These are phyloP conservation scores for Bolboschoenus planiculmis DNA, from an alignment of 176 grass and related monocot genomes.

Conservation along the genomic window DNA sequence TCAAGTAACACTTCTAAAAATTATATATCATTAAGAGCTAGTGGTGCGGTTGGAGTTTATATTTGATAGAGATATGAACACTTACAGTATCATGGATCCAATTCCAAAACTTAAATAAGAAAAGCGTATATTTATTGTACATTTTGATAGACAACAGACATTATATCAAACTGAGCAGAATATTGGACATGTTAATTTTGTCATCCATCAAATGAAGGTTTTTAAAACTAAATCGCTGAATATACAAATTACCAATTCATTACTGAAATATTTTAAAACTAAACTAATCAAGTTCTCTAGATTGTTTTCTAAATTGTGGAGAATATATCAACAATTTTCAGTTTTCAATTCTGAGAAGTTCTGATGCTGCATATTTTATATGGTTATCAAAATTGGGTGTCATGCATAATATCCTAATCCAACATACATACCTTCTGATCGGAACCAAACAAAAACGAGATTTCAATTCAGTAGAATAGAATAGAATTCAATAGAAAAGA, in stretches of 20 bases:
- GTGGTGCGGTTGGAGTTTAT: background rate
- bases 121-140: background rate
- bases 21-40: background rate
- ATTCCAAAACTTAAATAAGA: background rate
- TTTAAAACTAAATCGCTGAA: background rate
- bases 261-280: background rate
- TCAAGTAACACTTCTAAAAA: background rate
- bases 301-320: background rate
- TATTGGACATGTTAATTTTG: background rate
- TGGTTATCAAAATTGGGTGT: background rate
- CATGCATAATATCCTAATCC: background rate
- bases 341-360: background rate
- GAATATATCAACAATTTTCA: background rate
- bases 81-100: background rate
- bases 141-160: background rate
- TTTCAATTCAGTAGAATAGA: too few species aligned
- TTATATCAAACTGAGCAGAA: background rate
- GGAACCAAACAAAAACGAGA: too few species aligned
- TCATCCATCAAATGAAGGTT: background rate
- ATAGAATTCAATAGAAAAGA: too few species aligned
- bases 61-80: background rate
- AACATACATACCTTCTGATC: too few species aligned
- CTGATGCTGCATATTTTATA: background rate
- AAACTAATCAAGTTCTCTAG: background rate
- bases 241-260: background rate